Base-by-base conservation (phyloP, 495 filamentous ascomycete genomes). In the Aspergillus funiculosus region DNA sequence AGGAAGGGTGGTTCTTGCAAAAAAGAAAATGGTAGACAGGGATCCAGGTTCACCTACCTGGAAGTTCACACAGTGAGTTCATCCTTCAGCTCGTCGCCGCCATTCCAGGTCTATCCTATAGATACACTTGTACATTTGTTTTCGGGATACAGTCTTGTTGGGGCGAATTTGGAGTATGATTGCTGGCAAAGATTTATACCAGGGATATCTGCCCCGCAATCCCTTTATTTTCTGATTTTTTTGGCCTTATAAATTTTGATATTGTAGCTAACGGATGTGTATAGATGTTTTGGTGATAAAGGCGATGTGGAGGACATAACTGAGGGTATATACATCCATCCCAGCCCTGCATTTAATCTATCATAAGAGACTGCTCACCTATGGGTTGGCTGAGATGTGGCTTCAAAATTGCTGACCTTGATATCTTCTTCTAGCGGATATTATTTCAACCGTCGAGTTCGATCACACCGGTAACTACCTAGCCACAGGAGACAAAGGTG, bases 221-320 rank as follows among this genome's bases (percentile, higher is more conserved):
- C 6, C 15, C n/a, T 29, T 1, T 18, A 5, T 41, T 15, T n/a
- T 17, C 13, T 15, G 24, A 11, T 31, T n/a, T 8, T 10, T 30
- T 6, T 4, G 19, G 9, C 6, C 19, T 24, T 28, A 10, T 21
- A 25, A n/a, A 6, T 1, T 15, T 15, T 13, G 18, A 20, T 17
- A 11, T 19, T 5, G n/a, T 11, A 17, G 22, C 50, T 54, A 25
- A 53, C 46, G 13, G 28, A 1, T 27, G 28, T n/a, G 22, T 32
- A 10, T 56, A 97, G 91, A 74, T 98, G 92, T 76, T 98, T 98
- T 69, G 92, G 92, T 64, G 92, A 98, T 74, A 98, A 98, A 74
- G 92, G 92, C 48, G 92, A 98, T 71, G 94, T 97, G 53, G 92
- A 98, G 68, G 92, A 98, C 73, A 98, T 98, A 55, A 98, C 92